Base-by-base conservation (phyloP, 2,329 filamentous ascomycete species). In the Ophiostoma sp. region DNA sequence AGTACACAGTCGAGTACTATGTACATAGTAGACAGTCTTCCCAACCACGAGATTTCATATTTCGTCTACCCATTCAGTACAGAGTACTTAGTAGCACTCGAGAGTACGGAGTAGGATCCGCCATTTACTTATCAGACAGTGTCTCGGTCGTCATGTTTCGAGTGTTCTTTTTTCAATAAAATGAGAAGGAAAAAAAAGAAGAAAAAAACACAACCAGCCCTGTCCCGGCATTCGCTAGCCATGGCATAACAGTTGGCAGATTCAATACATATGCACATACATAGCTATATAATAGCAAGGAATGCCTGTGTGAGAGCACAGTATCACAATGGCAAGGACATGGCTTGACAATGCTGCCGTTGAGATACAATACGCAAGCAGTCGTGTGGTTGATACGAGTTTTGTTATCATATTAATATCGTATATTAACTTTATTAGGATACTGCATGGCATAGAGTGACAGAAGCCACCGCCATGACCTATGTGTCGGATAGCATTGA, bases 91-190 rank as follows among this genome's bases (percentile, higher is more conserved):
- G 27, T 31, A 31, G 27, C 27, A 31, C 27, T 31, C 27, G 1
- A 1, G 27, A 31, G 27, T 31, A 31, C 1, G 27, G 27, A 31
- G 27, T 31, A 31, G 27, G 27, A 31, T 31, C 27, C 3, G 44
- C 27, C 52, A n/a, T 57, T 57, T 57, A 57, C 52, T 27, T 57
- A 57, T 57, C 52, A 57, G 17, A 57, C 23, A 57, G 8, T 57
- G 52, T 57, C 23, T 57, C 8, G 52, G 52, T 57, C n/a, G 52
- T 41, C 23, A 13, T 27, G 52, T 57, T 17, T 57, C 23, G 10
- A 23, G 23, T 27, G 4, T 54, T 23, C 48, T n/a, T 54, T 20
- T 17, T 6, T 48, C 10, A 36, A 36, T 36, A 36, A 36, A 1
- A 36, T 39, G n/a, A n/a, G n/a, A n/a, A n/a, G n/a, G n/a, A 41